Evolutionary conservation across 257 asterid genomes (phyloP).

Genomic region (Nemophila menziesii): DNA sequence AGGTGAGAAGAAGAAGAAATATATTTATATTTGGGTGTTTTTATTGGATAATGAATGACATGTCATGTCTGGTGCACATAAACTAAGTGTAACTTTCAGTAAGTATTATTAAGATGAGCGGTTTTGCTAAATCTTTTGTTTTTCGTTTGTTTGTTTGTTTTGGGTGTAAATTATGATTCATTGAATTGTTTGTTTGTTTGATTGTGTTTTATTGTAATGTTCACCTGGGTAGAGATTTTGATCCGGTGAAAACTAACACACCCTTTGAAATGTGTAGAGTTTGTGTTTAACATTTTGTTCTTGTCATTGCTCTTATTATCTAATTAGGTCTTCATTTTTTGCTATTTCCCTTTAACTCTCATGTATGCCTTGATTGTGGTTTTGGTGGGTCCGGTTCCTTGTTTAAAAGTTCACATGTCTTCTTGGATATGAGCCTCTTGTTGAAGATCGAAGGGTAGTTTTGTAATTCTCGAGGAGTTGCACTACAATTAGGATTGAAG

Average conservation of each 20-base stretch:
- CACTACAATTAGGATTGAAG: no score
- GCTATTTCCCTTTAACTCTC: no score
- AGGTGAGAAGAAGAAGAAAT: conserved; percentile 20
- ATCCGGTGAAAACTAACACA: background rate
- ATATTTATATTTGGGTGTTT: conserved; percentile 22
- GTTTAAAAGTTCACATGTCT: no score
- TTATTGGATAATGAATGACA: no score
- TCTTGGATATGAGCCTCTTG: no score
- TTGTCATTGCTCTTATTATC: background rate
- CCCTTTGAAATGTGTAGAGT: background rate
- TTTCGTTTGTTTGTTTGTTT: conserved; percentile 18
- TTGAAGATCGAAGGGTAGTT: no score
- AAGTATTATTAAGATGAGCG: conserved; percentile 24
- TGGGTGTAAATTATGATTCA: conserved; percentile 44
- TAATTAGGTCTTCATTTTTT: no score
- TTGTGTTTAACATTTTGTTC: background rate
- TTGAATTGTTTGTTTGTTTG: conserved; percentile 18
- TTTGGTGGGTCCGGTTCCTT: no score
- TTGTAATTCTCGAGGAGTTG: no score
- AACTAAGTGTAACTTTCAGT: conserved; percentile 43
- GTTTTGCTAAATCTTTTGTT: conserved; percentile 17
- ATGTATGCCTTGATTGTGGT: no score
- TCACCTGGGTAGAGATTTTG: background rate
- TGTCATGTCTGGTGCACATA: conserved; percentile 9
- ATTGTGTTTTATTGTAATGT: no score